These are phyloP conservation scores for Penicillium waksmanii DNA, from an alignment of 495 filamentous ascomycete species.

Conservation along the genomic window DNA sequence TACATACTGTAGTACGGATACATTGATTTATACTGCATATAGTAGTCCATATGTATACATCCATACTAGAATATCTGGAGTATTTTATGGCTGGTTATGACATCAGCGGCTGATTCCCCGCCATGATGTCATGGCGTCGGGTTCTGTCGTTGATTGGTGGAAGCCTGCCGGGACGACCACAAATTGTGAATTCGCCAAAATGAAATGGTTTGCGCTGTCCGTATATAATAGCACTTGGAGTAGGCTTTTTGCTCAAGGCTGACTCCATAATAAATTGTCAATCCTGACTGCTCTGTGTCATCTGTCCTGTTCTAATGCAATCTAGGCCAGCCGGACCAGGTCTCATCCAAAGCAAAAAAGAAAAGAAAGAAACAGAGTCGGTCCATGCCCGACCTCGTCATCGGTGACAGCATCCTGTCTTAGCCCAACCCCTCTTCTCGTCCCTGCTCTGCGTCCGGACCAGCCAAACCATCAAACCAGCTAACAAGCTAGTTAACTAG, in stretches of 20 bases:
- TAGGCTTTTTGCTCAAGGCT: not conserved
- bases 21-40: too few relatives aligned
- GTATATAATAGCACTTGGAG: too few relatives aligned
- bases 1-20: too few relatives aligned
- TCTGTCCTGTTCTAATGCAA: not conserved
- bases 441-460: too few relatives aligned
- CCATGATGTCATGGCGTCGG: conserved; percentile 30
- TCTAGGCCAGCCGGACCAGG: not conserved
- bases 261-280: not conserved
- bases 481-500: not conserved
- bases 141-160: conserved; percentile 18
- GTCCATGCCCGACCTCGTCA: conserved; percentile 24
- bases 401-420: conserved; percentile 36
- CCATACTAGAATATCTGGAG: too few relatives aligned
- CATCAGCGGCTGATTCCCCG: conserved; percentile 34
- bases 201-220: not conserved
- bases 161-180: conserved; percentile 11
- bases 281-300: not conserved
- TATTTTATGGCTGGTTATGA: conserved; percentile 19
- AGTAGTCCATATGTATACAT: too few relatives aligned
- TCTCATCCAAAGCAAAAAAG: not conserved
- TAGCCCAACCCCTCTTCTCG: conserved; percentile 11
- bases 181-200: not conserved
- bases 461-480: not conserved
- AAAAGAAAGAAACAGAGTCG: not conserved